Evolutionary conservation across 78 protist species (phyloP).

Genomic region (Trichosphaerium sp.): DNA sequence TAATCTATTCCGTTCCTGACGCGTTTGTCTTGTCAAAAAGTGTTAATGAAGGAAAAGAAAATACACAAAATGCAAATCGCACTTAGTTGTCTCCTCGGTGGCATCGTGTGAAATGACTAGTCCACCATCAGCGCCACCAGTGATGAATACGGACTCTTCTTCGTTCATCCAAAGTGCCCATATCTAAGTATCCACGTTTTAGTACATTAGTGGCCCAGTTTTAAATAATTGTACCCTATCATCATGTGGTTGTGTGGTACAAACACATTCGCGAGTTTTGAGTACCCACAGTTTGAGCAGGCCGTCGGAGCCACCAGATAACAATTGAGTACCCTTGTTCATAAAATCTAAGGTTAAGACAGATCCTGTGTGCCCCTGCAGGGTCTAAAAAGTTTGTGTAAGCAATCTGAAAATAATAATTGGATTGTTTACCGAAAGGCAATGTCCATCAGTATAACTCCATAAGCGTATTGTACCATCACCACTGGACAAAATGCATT

Average conservation of each 20-base stretch:
- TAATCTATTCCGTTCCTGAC: too few relatives aligned
- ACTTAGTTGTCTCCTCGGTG: too few relatives aligned
- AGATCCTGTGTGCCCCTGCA: constrained; percentile 78
- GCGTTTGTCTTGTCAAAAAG: too few relatives aligned
- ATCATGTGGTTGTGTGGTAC: constrained; percentile 68
- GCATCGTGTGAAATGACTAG: neutral
- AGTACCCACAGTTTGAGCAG: constrained; percentile 77
- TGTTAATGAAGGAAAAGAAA: too few relatives aligned
- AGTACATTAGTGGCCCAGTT: too few relatives aligned
- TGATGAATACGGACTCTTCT: constrained; percentile 33
- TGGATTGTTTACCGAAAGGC: too few relatives aligned
- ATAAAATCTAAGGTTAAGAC: constrained; percentile 58
- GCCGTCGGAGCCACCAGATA: constrained; percentile 66
- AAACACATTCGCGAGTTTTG: constrained; percentile 74
- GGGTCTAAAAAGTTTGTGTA: constrained; percentile 24
- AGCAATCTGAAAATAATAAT: too few relatives aligned
- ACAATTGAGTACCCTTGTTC: constrained; percentile 64
- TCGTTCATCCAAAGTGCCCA: constrained; percentile 67
- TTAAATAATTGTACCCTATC: constrained; percentile 23
- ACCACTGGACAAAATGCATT: too few relatives aligned
- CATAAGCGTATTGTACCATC: constrained; percentile 73
- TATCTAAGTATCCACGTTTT: neutral
- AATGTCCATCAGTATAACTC: constrained; percentile 50
- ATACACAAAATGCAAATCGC: too few relatives aligned
- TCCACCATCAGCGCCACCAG: constrained; percentile 83